Conservation (phyloP, 1,284 basidiomycete species). For the Inonotus obliquus region DNA sequence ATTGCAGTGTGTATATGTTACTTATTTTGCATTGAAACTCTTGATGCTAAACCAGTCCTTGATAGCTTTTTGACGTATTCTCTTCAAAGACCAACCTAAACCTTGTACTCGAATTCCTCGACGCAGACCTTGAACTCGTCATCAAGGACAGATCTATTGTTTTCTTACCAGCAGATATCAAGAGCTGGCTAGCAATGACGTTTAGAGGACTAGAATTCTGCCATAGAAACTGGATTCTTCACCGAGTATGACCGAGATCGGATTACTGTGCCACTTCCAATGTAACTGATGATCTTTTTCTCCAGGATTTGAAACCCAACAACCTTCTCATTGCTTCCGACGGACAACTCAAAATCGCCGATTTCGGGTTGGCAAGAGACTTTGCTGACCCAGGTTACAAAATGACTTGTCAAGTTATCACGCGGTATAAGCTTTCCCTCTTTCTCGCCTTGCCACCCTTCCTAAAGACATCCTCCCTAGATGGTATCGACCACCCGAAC, state of each 20-base stretch:
- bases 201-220: constrained; percentile 96
- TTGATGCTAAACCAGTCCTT: neutral
- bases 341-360: constrained; percentile 94
- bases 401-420: constrained; percentile 99
- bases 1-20: constrained; percentile 68
- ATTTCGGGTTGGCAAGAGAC: constrained; percentile 98
- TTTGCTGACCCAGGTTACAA: constrained; percentile 89
- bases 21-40: neutral
- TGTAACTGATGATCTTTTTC: neutral
- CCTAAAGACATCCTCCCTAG: constrained; percentile 47
- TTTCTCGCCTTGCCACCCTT: too few species aligned
- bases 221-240: constrained; percentile 90
- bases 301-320: constrained; percentile 95
- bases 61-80: constrained; percentile 92
- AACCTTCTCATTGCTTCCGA: constrained; percentile 92
- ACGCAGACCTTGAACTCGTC: constrained; percentile 96
- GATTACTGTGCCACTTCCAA: neutral
- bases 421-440: constrained; percentile 38
- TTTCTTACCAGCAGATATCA: constrained; percentile 94
- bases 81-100: constrained; percentile 96
- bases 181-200: constrained; percentile 99
- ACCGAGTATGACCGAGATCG: constrained; percentile 60
- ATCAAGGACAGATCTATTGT: constrained; percentile 92
- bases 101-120: constrained; percentile 94
- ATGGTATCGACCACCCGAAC: constrained; percentile 97